phyloP scores from a whole-genome alignment of 176 grass and related monocot species.

The Ampelocalamus luodianensis region DNA sequence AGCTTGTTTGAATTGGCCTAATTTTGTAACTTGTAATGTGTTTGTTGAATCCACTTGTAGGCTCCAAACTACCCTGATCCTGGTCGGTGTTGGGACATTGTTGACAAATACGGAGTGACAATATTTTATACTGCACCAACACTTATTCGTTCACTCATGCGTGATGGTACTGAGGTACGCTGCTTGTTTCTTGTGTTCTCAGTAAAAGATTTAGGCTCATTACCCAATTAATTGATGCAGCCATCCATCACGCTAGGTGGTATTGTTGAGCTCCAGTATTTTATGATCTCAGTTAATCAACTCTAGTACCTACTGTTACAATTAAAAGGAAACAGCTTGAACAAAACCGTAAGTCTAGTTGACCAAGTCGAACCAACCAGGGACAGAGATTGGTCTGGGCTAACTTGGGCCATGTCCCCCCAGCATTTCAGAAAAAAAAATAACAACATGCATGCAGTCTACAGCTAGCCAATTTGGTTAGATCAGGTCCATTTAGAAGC shows the following conservation, averaged over 20 bases:
- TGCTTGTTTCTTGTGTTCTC: conserved; percentile 14
- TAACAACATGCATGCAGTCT: too few species aligned
- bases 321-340: background rate
- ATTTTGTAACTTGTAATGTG: conserved; percentile 3
- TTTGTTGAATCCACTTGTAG: conserved; percentile 58
- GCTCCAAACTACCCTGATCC: conserved; percentile 93
- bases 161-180: conserved; percentile 75
- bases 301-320: background rate
- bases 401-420: too few species aligned
- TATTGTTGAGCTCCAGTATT: background rate
- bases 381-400: too few species aligned
- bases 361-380: background rate
- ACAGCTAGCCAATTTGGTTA: too few species aligned
- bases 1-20: background rate
- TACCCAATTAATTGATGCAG: background rate
- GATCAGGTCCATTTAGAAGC: too few species aligned
- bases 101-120: conserved; percentile 93
- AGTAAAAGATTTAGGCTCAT: background rate
- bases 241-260: background rate
- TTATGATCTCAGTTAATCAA: background rate
- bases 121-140: conserved; percentile 99
- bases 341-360: background rate
- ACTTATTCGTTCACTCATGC: conserved; percentile 93
- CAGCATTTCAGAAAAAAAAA: too few species aligned
- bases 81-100: conserved; percentile 91